These are phyloP conservation scores for Pseudonitzschia delicatissima DNA, from an alignment of 108 stramenopile genomes.

Conservation along the genomic window DNA sequence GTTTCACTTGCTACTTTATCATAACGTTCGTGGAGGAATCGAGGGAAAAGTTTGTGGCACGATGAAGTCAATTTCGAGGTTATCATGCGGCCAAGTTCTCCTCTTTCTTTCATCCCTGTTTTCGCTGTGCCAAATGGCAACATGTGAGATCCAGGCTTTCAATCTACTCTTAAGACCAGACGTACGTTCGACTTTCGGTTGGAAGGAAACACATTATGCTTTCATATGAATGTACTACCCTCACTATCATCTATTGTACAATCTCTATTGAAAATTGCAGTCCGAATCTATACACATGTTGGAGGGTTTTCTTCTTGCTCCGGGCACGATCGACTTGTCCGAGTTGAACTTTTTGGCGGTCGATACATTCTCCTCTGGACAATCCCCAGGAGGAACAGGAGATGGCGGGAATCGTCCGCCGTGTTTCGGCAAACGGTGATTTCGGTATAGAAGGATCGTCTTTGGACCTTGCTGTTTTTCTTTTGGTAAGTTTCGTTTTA, in stretches of 20 bases:
- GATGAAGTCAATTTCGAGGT: background rate
- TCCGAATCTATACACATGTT: slow-evolving; percentile 64
- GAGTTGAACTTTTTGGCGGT: slow-evolving; percentile 44
- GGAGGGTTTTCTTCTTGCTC: slow-evolving; percentile 72
- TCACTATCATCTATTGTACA: background rate
- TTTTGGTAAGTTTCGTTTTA: slow-evolving; percentile 18
- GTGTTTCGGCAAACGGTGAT: background rate
- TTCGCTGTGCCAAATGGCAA: slow-evolving; percentile 1
- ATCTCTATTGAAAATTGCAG: slow-evolving; percentile 9
- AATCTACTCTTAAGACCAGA: slow-evolving; percentile 34
- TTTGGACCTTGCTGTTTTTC: slow-evolving; percentile 33
- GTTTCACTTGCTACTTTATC: too few species aligned
- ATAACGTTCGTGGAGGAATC: too few species aligned
- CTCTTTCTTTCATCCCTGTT: background rate
- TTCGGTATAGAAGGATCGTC: slow-evolving; percentile 28
- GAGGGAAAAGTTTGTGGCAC: background rate
- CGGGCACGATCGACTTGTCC: slow-evolving; percentile 75
- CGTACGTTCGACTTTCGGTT: slow-evolving; percentile 1
- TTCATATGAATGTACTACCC: background rate
- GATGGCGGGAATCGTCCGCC: slow-evolving; percentile 16
- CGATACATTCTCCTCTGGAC: background rate
- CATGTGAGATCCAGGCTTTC: slow-evolving; percentile 37
- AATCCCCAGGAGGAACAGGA: background rate
- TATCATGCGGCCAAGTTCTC: background rate
- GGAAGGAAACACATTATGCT: background rate